phyloP scores from a whole-genome alignment of 805 yeast species.

The Wickerhamomyces kurtzmanii region DNA sequence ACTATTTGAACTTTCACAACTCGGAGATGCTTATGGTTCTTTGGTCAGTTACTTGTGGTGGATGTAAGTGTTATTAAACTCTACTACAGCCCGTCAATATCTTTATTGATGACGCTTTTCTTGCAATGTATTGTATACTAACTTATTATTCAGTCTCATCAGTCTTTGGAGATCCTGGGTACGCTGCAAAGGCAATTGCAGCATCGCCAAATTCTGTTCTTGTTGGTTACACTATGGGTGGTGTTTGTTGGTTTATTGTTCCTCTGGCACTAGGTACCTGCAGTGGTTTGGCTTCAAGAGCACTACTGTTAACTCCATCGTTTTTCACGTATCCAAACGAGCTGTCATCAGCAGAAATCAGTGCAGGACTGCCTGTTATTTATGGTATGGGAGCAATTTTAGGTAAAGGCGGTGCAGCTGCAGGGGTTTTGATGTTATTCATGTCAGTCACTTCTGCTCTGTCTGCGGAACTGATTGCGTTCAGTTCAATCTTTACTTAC shows the following conservation, averaged over 20 bases:
- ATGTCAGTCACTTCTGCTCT: conserved; percentile 34
- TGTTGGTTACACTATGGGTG: conserved; percentile 26
- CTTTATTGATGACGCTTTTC: too few relatives aligned
- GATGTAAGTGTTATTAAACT: too few relatives aligned
- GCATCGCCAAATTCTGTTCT: conserved; percentile 23
- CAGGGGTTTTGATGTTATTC: conserved; percentile 27
- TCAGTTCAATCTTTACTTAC: conserved; percentile 27
- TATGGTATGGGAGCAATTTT: conserved; percentile 35
- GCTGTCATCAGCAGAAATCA: conserved; percentile 26
- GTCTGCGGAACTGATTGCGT: conserved; percentile 31
- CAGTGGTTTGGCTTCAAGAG: conserved; percentile 26
- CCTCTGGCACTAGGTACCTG: conserved; percentile 26
- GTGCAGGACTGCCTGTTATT: conserved; percentile 26
- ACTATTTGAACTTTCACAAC: conserved; percentile 22
- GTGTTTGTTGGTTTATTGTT: conserved; percentile 25
- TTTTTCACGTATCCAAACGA: conserved; percentile 31
- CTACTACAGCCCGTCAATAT: too few relatives aligned
- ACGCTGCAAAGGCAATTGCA: conserved; percentile 33
- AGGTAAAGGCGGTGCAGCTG: conserved; percentile 32
- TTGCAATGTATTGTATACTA: too few relatives aligned
- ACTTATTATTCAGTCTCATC: too few relatives aligned
- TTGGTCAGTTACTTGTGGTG: conserved; percentile 22
- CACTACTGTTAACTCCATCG: conserved; percentile 19
- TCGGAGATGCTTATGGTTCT: conserved; percentile 18
- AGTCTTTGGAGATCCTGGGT: conserved; percentile 26